Evolutionary conservation across 1,284 basidiomycete species (phyloP), one percentile per base, ranked within the genome.

Genomic region (Vanrija humicola): DNA sequence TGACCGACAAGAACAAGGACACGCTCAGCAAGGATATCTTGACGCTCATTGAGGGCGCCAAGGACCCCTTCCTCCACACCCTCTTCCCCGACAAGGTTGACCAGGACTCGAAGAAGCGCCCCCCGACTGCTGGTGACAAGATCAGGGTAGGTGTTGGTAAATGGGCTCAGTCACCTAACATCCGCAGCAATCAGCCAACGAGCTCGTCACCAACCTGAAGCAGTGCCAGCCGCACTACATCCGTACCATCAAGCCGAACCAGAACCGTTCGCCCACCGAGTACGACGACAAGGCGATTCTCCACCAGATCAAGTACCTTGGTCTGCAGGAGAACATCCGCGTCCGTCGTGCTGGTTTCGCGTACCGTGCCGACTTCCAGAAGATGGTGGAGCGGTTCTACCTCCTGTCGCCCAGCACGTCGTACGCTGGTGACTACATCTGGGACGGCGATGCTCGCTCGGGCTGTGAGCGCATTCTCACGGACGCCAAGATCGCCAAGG

Each of bases 1-100:
- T 98, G 96, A 98, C 96, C 16, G 96, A 99, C 79, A 99, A 98
- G 84, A 99, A 99, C 82, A 98, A 98, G 82, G 96, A 99, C 68
- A 85, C 91, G 6, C 82, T 99, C 29, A 83, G 93, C 73, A 98
- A 98, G 76, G 96, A 98, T 72, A 81, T 98, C 40, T 80, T 98
- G 48, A 93, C 98, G 69, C 83, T 98, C 46, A 82, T 98, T 56
- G 89, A 85, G 38, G 79, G 81, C 43, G 90, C 88, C 65, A 79
- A 83, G 26, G 92, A 96, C 71, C 77, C 81, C 48, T 97, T 98
- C 82, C 73, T 99, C 60, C 90, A 92, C 67, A 81, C 81, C 0
- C 77, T 99, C 21, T 99, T 99, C 82, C 90, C 91, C 1, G 95
- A 98, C 65, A 85, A 92, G 26, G 89, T 93, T 3, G 96, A 99